Evolutionary conservation across 495 filamentous ascomycete genomes (phyloP), one percentile per base, ranked within the genome.

Genomic region (Chaetomium tenue): DNA sequence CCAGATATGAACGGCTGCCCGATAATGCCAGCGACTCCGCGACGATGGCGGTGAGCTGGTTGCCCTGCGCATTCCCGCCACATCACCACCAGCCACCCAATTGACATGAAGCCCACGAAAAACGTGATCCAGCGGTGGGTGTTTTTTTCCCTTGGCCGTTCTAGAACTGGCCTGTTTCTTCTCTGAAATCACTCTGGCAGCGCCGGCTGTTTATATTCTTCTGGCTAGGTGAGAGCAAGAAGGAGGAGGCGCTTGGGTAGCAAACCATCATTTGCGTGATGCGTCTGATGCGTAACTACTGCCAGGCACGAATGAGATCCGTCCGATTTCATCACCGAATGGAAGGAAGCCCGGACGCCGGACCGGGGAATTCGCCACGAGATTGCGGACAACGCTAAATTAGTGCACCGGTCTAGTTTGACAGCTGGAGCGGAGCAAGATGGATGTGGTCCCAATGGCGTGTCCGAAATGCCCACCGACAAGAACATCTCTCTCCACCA

Each of bases 21-120:
- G 2, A 50, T 3, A 23, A 50, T 50, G 46, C 46, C 46, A 50
- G n/a, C 46, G n/a, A 18, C 9, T 20, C 1, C 8, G 46, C 46
- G 18, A 22, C 46, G n/a, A 50, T 50, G 46, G 46, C 46, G 46
- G 46, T 50, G 46, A 50, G 46, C 46, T 20, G n/a, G 46, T 50
- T 50, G 33, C 20, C 18, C n/a, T 50, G 46, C 46, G 46, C 46
- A 50, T 50, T 20, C 18, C 46, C n/a, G 46, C 46, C 46, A 50
- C 46, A 50, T 28, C 52, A 55, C 52, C 52, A 33, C 52, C 52
- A 55, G 52, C 52, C 52, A 55, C 52, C 50, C 25, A 33, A 55
- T 55, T 37, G 52, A 15, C 52, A 37, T 20, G 16, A 12, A n/a
- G 18, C 50, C 22, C 25, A 53, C 23, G 9, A 2, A 23, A 23